These are phyloP conservation scores for Aquilaria sinensis DNA, from an alignment of 345 rosid genomes.

Conservation along the genomic window DNA sequence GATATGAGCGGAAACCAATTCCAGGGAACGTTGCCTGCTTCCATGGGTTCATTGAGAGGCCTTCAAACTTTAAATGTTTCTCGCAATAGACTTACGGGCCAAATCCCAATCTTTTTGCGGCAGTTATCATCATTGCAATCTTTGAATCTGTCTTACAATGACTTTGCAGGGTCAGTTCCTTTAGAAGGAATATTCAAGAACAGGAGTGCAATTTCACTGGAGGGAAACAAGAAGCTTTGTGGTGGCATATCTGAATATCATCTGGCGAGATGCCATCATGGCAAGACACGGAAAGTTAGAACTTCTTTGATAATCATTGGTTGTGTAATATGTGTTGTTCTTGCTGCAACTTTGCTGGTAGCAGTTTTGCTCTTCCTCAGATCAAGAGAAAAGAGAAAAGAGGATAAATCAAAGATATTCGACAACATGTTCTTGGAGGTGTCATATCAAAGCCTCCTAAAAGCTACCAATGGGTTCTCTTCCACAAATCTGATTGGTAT, in stretches of 20 bases:
- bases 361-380: too few relatives aligned
- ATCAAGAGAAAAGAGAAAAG: too few relatives aligned
- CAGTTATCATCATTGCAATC: not conserved
- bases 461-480: slow-evolving; percentile 13
- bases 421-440: not conserved
- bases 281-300: not conserved
- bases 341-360: too few relatives aligned
- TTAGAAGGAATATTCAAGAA: slow-evolving; percentile 20
- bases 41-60: not conserved
- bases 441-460: slow-evolving; percentile 9
- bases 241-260: slow-evolving; percentile 12
- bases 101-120: not conserved
- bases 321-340: too few relatives aligned
- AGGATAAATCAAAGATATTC: too few relatives aligned
- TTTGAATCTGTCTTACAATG: slow-evolving; percentile 29
- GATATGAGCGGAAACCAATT: not conserved
- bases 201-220: not conserved
- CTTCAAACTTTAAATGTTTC: not conserved
- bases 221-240: slow-evolving; percentile 8
- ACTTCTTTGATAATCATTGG: too few relatives aligned
- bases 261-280: slow-evolving; percentile 2
- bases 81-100: not conserved
- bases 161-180: slow-evolving; percentile 31
- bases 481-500: slow-evolving; percentile 10
- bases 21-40: slow-evolving; percentile 2